Percentiles rank a stretch among this genome's conserved stretches.
Conservation (phyloP, 2,329 filamentous ascomycete genomes). For the Biscogniauxia marginata region DNA sequence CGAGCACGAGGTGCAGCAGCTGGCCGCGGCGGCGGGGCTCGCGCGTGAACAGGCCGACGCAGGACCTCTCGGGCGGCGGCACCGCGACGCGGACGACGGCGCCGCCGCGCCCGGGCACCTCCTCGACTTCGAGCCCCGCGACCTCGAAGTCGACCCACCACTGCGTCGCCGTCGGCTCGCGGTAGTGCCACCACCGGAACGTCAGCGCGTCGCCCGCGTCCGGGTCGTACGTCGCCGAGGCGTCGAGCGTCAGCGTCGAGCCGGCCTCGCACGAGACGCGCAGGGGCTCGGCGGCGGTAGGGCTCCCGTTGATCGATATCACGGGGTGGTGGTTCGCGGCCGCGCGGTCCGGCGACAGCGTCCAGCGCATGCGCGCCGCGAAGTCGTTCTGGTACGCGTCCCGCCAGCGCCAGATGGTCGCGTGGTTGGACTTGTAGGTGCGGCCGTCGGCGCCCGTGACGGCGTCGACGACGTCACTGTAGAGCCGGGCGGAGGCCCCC, state of each 20-base stretch:
- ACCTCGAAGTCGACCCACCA: not conserved
- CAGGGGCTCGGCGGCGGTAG: constrained; percentile 35
- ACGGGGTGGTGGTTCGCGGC: constrained; percentile 44
- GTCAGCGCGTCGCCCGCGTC: not conserved
- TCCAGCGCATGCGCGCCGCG: constrained; percentile 24
- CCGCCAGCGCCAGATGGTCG: constrained; percentile 23
- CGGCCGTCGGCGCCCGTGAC: constrained; percentile 13
- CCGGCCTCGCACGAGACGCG: constrained; percentile 18
- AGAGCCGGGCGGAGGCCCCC: constrained; percentile 1
- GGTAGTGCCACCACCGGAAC: not conserved
- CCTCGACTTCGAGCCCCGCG: not conserved
- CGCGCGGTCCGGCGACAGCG: constrained; percentile 14
- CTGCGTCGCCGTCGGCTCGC: not conserved
- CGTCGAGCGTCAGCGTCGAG: not conserved
- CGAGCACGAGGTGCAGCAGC: not conserved
- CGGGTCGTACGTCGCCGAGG: not conserved
- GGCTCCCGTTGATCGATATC: constrained; percentile 38
- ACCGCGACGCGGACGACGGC: not conserved
- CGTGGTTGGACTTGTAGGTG: constrained; percentile 6
- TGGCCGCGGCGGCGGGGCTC: not conserved
- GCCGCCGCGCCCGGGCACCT: too few species aligned
- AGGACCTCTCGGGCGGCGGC: not conserved
- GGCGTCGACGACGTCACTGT: constrained; percentile 12
- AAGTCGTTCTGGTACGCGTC: constrained; percentile 25
- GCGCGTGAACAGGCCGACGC: not conserved